These are phyloP conservation scores for Colletotrichum sp. DNA, from an alignment of 2,329 filamentous ascomycete species.

Conservation along the genomic window DNA sequence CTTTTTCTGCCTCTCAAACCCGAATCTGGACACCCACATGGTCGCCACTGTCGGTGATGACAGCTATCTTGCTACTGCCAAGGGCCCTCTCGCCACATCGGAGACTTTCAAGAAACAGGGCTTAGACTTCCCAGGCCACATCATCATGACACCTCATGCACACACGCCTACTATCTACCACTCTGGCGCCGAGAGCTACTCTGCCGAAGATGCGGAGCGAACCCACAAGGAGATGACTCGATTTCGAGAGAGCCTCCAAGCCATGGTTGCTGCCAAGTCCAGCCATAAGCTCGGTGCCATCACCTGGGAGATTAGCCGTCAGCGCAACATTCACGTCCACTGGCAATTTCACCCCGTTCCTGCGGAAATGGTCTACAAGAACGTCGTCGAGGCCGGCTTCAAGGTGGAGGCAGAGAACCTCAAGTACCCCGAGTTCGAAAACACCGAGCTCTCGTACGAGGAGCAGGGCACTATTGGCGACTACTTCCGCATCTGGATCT, in stretches of 20 bases:
- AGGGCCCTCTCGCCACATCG: constrained; percentile 80
- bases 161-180: constrained; percentile 78
- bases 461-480: constrained; percentile 58
- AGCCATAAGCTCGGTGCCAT: constrained; percentile 75
- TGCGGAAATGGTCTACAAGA: constrained; percentile 68
- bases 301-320: constrained; percentile 90
- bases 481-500: constrained; percentile 85
- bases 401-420: constrained; percentile 84
- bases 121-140: constrained; percentile 80
- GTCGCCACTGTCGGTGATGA: constrained; percentile 89
- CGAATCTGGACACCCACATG: constrained; percentile 83
- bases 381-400: constrained; percentile 87
- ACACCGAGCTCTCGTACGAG: constrained; percentile 54
- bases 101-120: constrained; percentile 69
- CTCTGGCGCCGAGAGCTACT: constrained; percentile 61
- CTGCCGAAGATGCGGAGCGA: constrained; percentile 59
- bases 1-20: constrained; percentile 95
- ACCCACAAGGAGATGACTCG: constrained; percentile 83
- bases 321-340: constrained; percentile 83
- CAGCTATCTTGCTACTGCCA: constrained; percentile 88
- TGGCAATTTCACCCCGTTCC: constrained; percentile 92
- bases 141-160: constrained; percentile 87
- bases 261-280: constrained; percentile 70
- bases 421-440: constrained; percentile 56
- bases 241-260: constrained; percentile 79